phyloP scores from a whole-genome alignment of 2,329 filamentous ascomycete genomes.

The Chaetomium sp. region DNA sequence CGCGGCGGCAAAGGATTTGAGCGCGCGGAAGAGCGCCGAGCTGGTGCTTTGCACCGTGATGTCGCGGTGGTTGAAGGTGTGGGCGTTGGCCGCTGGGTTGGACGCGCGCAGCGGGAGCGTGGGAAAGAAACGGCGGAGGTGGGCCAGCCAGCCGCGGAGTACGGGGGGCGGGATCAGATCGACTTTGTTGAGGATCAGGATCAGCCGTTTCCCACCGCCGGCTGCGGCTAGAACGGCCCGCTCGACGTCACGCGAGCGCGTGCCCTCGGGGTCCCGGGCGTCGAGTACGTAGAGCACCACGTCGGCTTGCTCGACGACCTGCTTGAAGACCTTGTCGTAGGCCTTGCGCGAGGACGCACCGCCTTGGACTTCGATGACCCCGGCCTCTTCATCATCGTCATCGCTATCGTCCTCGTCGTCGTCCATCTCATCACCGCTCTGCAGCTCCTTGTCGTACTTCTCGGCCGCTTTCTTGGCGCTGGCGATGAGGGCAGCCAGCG shows the following conservation, averaged over 20 bases:
- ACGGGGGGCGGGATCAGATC: constrained; percentile 79
- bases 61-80: constrained; percentile 87
- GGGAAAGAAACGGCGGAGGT: constrained; percentile 84
- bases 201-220: constrained; percentile 75
- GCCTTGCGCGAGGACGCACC: constrained; percentile 68
- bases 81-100: constrained; percentile 73
- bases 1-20: constrained; percentile 80
- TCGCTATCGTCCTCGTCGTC: constrained; percentile 52
- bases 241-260: constrained; percentile 84
- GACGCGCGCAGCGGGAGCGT: constrained; percentile 84
- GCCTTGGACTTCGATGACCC: constrained; percentile 43
- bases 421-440: constrained; percentile 52
- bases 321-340: constrained; percentile 94
- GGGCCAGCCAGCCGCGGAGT: constrained; percentile 75
- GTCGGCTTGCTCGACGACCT: constrained; percentile 81
- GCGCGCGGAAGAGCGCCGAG: constrained; percentile 74
- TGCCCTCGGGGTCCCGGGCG: constrained; percentile 84
- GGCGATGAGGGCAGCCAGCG: constrained; percentile 85
- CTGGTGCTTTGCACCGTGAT: constrained; percentile 82
- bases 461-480: constrained; percentile 73
- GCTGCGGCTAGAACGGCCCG: constrained; percentile 86
- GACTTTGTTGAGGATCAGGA: constrained; percentile 92
- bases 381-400: constrained; percentile 44
- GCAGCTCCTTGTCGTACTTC: constrained; percentile 62
- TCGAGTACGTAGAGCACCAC: constrained; percentile 91